phyloP scores from a whole-genome alignment of 2,329 filamentous ascomycete species.

The Xenosphaeropsis pyriputrescens region DNA sequence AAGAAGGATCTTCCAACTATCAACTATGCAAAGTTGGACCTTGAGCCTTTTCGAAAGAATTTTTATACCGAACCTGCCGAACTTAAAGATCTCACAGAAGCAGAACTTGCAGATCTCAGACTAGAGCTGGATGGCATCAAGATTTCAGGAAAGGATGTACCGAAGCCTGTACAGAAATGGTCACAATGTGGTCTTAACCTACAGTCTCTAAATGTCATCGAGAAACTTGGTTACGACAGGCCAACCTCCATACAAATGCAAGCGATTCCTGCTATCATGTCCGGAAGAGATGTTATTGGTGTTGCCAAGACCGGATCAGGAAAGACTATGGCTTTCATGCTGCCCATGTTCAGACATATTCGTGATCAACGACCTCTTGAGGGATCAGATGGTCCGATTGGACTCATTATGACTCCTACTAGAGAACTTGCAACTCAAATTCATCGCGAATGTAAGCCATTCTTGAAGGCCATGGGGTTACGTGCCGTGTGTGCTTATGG shows the following conservation, averaged over 20 bases:
- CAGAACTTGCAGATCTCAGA: slow-evolving; percentile 68
- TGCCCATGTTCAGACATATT: slow-evolving; percentile 97
- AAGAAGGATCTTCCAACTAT: slow-evolving; percentile 90
- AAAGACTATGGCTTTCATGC: slow-evolving; percentile 88
- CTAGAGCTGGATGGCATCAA: slow-evolving; percentile 92
- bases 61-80: slow-evolving; percentile 91
- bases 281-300: slow-evolving; percentile 85
- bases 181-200: slow-evolving; percentile 85
- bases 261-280: slow-evolving; percentile 90
- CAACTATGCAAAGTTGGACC: slow-evolving; percentile 75
- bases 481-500: slow-evolving; percentile 88
- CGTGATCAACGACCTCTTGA: slow-evolving; percentile 78
- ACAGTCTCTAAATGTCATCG: slow-evolving; percentile 75
- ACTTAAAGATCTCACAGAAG: slow-evolving; percentile 67
- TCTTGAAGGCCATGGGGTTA: slow-evolving; percentile 72
- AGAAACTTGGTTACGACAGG: slow-evolving; percentile 67
- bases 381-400: slow-evolving; percentile 74
- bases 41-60: slow-evolving; percentile 78
- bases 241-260: slow-evolving; percentile 93
- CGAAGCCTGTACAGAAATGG: slow-evolving; percentile 92
- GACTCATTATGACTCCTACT: slow-evolving; percentile 84
- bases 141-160: slow-evolving; percentile 73
- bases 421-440: slow-evolving; percentile 91
- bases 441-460: slow-evolving; percentile 86
- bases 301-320: slow-evolving; percentile 96